Percentiles rank a stretch among this genome's conserved stretches.
phyloP scores from a whole-genome alignment of 192 early-diverging fungal species.

The Coemansia sp. region DNA sequence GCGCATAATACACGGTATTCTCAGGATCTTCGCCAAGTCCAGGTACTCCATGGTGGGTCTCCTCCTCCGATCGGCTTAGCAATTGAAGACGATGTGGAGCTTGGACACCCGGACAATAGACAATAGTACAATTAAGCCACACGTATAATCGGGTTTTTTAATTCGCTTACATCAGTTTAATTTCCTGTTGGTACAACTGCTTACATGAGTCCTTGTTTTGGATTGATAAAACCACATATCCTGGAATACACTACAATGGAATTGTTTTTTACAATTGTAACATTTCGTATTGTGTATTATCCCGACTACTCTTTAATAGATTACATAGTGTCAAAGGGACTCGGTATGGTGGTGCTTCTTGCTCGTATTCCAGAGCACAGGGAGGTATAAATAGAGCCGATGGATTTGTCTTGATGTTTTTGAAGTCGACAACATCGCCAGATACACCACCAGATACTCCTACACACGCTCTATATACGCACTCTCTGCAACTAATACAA shows the following conservation, averaged over 20 bases:
- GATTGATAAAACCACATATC: not conserved
- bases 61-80: not conserved
- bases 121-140: not conserved
- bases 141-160: too few relatives aligned
- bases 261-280: not conserved
- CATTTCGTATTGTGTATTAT: constrained; percentile 5
- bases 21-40: not conserved
- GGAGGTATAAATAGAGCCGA: not conserved
- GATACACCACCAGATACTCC: not conserved
- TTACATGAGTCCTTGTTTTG: not conserved
- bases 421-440: not conserved
- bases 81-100: not conserved
- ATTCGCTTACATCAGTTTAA: too few relatives aligned
- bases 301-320: too few relatives aligned
- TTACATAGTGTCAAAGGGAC: not conserved
- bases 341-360: too few relatives aligned
- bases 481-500: not conserved
- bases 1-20: too few relatives aligned
- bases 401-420: not conserved
- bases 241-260: not conserved
- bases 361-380: too few relatives aligned
- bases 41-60: not conserved
- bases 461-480: not conserved
- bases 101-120: not conserved
- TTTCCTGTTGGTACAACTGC: not conserved